phyloP scores from a whole-genome alignment of 2,329 filamentous ascomycete species.

The Aspergillus arachidicola region DNA sequence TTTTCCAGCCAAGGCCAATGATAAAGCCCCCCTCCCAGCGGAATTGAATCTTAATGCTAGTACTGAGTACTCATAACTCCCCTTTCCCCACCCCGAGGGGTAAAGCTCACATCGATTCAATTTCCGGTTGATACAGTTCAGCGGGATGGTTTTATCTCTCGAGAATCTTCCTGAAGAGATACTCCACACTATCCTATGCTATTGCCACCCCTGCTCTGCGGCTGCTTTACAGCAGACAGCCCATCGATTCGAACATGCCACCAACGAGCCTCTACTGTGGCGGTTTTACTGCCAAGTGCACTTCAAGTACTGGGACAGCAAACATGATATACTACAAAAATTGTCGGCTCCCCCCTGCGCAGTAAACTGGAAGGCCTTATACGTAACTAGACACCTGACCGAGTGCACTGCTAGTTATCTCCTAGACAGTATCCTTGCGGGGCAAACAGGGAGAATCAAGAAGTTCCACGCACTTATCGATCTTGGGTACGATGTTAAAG shows the following conservation, averaged over 20 bases:
- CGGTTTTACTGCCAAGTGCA: conserved; percentile 68
- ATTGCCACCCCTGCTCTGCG: conserved; percentile 56
- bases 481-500: conserved; percentile 85
- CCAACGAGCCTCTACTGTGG: conserved; percentile 78
- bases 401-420: conserved; percentile 57
- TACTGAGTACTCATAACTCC: background rate
- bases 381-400: conserved; percentile 56
- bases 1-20: background rate
- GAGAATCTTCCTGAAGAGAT: conserved; percentile 75
- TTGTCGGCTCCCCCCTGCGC: conserved; percentile 55
- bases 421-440: conserved; percentile 70
- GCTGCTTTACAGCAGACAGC: conserved; percentile 62
- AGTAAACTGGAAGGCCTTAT: conserved; percentile 76
- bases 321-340: conserved; percentile 63
- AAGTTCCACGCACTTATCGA: conserved; percentile 71
- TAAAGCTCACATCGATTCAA: background rate
- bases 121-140: conserved; percentile 7
- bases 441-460: conserved; percentile 68
- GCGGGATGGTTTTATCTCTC: conserved; percentile 38
- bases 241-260: conserved; percentile 65
- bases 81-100: background rate
- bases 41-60: background rate
- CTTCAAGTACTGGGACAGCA: conserved; percentile 75
- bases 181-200: conserved; percentile 74
- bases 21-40: background rate